Evolutionary conservation across 495 filamentous ascomycete genomes (phyloP).

Genomic region (Paragyromitra xinjiangensis): DNA sequence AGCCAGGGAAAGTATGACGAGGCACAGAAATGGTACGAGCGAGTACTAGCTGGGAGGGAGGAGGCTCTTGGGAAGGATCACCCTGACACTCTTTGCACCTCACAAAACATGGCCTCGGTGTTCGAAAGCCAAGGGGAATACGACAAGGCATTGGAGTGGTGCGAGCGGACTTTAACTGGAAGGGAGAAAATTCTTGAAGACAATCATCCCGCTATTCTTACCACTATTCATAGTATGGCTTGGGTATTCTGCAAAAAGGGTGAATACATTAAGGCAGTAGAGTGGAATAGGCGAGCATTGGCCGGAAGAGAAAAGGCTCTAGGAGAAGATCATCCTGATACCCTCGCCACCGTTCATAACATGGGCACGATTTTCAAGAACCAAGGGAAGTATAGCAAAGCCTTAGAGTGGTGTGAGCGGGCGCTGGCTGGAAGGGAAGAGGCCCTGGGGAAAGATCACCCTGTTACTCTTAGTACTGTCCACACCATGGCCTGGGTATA

Average conservation of each 20-base stretch:
- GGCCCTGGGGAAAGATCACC: too few species aligned
- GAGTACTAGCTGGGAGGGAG: conserved; percentile 14
- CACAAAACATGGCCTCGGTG: neutral
- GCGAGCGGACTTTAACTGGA: conserved; percentile 25
- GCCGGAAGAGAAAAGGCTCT: too few species aligned
- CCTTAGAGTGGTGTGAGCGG: too few species aligned
- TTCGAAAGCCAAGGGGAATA: neutral
- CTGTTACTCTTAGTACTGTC: too few species aligned
- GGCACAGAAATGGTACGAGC: conserved; percentile 51
- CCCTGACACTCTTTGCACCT: neutral
- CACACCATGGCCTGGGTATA: too few species aligned
- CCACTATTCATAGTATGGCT: conserved; percentile 35
- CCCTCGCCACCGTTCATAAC: too few species aligned
- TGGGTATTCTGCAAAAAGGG: conserved; percentile 40
- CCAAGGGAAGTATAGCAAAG: too few species aligned
- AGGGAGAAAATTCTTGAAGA: conserved; percentile 35
- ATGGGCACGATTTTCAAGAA: too few species aligned
- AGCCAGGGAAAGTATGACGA: conserved; percentile 48
- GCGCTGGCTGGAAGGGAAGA: too few species aligned
- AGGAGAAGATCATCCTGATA: too few species aligned
- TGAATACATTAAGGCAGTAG: conserved; percentile 21
- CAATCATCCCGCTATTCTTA: conserved; percentile 33
- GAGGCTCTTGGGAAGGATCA: neutral
- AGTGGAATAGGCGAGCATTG: conserved; percentile 33
- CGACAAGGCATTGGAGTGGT: conserved; percentile 34